Evolutionary conservation across 495 filamentous ascomycete genomes (phyloP).

Genomic region (Aspergillus homomorphus): DNA sequence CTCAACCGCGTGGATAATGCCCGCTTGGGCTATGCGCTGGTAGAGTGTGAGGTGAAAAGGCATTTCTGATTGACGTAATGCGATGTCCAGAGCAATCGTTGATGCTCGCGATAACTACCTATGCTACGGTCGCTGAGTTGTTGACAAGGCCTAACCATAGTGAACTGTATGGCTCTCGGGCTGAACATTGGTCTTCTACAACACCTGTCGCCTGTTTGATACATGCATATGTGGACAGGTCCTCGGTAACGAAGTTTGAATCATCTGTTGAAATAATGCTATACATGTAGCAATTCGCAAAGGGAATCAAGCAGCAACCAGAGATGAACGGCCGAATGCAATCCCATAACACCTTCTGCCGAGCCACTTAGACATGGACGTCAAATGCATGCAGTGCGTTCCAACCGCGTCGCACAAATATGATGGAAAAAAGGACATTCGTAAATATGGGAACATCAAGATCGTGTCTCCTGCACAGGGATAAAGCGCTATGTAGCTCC

Average conservation of each 20-base stretch:
- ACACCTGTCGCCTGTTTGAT: neutral
- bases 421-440: neutral
- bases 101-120: neutral
- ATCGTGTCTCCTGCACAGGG: neutral
- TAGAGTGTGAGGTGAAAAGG: conserved; percentile 68
- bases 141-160: conserved; percentile 3
- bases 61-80: conserved; percentile 58
- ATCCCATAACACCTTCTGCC: neutral
- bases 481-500: neutral
- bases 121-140: neutral
- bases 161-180: too few relatives aligned
- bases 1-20: conserved; percentile 58
- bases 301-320: neutral
- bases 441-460: neutral
- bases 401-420: neutral
- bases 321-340: neutral
- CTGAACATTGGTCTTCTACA: neutral
- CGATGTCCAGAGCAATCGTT: neutral
- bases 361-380: neutral
- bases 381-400: conserved; percentile 7
- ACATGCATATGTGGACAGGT: neutral
- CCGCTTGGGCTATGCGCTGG: conserved; percentile 43
- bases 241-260: neutral
- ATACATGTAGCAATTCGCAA: neutral
- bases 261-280: neutral